A percentile compares a stretch with the other conserved stretches of the same genome.
These are phyloP conservation scores for Phoenix roebelenii DNA, from an alignment of 176 grass and related monocot species.

Conservation along the genomic window DNA sequence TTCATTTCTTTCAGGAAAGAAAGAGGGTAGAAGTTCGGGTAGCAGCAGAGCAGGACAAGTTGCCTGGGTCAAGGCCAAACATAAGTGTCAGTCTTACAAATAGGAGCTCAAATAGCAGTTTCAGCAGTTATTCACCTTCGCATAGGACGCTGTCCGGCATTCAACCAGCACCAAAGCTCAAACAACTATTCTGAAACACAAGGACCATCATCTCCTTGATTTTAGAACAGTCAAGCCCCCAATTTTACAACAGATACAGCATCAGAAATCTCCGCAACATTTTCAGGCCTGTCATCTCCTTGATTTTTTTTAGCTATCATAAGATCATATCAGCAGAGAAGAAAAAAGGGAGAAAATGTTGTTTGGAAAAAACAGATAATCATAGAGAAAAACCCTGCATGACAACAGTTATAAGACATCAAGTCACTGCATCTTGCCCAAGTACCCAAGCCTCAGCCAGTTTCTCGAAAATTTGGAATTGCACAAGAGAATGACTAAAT, in stretches of 20 bases:
- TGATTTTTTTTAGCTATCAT: conserved; percentile 24
- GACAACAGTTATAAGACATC: too few relatives aligned
- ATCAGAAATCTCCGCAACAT: conserved; percentile 30
- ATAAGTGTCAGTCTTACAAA: conserved; percentile 50
- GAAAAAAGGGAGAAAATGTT: too few relatives aligned
- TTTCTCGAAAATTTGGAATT: too few relatives aligned
- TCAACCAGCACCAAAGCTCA: conserved; percentile 31
- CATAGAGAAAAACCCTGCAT: too few relatives aligned
- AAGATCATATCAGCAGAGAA: too few relatives aligned
- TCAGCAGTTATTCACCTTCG: conserved; percentile 36
- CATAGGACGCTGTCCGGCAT: conserved; percentile 35
- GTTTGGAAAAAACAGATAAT: too few relatives aligned
- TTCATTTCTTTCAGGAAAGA: conserved; percentile 53
- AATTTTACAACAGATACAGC: conserved; percentile 44
- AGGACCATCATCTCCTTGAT: conserved; percentile 9
- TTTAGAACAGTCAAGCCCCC: conserved; percentile 25
- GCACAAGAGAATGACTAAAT: too few relatives aligned
- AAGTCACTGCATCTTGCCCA: too few relatives aligned
- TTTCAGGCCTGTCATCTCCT: conserved; percentile 33
- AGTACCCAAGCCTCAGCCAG: too few relatives aligned
- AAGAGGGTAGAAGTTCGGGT: conserved; percentile 67
- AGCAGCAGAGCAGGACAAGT: conserved; percentile 36
- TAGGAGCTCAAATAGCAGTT: conserved; percentile 47
- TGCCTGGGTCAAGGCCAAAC: conserved; percentile 41
- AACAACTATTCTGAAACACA: conserved; percentile 31